Evolutionary conservation across 2,329 filamentous ascomycete species (phyloP), one percentile per base, ranked within the genome.

Genomic region (Curvularia sp.): DNA sequence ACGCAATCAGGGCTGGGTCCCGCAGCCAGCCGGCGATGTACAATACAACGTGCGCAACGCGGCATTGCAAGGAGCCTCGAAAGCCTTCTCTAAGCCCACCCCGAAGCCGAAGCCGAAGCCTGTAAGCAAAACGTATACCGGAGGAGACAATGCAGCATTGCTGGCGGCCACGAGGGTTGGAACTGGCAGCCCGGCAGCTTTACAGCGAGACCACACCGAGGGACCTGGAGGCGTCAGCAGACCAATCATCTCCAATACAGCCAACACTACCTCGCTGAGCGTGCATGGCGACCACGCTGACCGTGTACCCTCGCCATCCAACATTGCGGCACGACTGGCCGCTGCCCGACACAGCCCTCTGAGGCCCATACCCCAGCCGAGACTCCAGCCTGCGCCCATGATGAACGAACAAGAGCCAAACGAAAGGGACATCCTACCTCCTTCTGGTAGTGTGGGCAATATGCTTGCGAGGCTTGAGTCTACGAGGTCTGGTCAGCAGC

Each of bases 261-360:
- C 60, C 58, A 74, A 69, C 65, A 70, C 74, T 22, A 67, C 65
- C 54, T 72, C 67, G 38, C 62, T 77, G 35, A 67, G 65, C 30
- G 65, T 77, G 28, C 73, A 73, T 44, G 65, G 64, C 5, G 69
- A 69, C 50, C 58, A 65, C 46, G 35, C 57, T 56, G 68, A 71
- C 52, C 73, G 69, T n/a, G 60, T 61, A 7, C 83, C 82, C 58
- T 88, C 84, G 46, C 82, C 87, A 5, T 89, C 85, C 5, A 84
- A 85, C 60, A 85, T 88, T 61, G 87, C 87, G 12, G 86, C 86
- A 12, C 85, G 82, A 30, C 76, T 88, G 26, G 87, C 86, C 2
- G 88, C 87, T 20, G 88, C 86, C 55, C 81, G 88, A 71, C 85
- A 86, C 15, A 83, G 80, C 26, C 86, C 85, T 20, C 60, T 70